phyloP scores from a whole-genome alignment of 805 yeast genomes.

The Wickerhamomyces rabaulensis region DNA sequence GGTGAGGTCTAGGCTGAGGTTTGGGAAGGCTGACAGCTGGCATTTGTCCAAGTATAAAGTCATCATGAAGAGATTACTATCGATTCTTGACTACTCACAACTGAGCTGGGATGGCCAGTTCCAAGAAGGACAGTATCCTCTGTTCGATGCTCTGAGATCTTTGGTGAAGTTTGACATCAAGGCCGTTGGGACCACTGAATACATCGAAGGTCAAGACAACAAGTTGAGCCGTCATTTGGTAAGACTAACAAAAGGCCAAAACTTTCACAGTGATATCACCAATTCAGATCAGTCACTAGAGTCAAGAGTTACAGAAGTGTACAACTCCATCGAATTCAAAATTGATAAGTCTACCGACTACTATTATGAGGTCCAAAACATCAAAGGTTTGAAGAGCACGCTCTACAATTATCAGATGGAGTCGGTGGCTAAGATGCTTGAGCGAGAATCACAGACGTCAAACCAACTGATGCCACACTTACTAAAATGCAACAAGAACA shows the following conservation, averaged over 20 bases:
- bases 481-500: conserved; percentile 11
- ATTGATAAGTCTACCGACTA: conserved; percentile 7
- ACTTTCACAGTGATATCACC: conserved; percentile 7
- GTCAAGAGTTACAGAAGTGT: conserved; percentile 9
- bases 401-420: conserved; percentile 57
- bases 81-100: conserved; percentile 37
- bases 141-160: conserved; percentile 16
- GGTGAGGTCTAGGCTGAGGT: conserved; percentile 30
- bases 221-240: conserved; percentile 26
- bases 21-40: conserved; percentile 30
- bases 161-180: conserved; percentile 14
- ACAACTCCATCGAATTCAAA: conserved; percentile 10
- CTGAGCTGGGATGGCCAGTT: conserved; percentile 29
- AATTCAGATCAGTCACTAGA: conserved; percentile 6
- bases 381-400: conserved; percentile 43
- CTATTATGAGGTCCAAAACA: conserved; percentile 14
- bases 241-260: conserved; percentile 28
- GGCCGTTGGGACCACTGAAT: conserved; percentile 11
- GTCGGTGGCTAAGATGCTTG: conserved; percentile 56
- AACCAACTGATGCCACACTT: conserved; percentile 32
- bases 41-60: conserved; percentile 28
- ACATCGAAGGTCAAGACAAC: conserved; percentile 4
- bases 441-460: conserved; percentile 39
- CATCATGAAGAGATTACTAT: conserved; percentile 32
- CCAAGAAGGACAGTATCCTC: conserved; percentile 1